These are phyloP conservation scores for Nephelium lappaceum DNA, from an alignment of 345 rosid genomes.

Conservation along the genomic window DNA sequence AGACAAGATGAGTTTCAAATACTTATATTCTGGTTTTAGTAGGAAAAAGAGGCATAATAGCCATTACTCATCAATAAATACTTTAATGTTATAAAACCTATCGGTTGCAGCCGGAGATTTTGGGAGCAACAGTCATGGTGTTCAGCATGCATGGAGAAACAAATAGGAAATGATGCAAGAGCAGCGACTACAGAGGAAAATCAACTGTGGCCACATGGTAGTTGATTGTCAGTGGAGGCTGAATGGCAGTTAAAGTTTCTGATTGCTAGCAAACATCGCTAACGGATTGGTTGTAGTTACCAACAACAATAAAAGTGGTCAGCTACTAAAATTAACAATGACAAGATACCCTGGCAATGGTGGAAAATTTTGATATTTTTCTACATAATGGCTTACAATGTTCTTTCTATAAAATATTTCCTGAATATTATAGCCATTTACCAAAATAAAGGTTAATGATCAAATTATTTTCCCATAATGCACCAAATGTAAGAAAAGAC, in stretches of 20 bases:
- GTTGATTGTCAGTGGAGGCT: background rate
- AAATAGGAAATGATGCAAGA: background rate
- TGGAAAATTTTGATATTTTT: background rate
- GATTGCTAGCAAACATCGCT: background rate
- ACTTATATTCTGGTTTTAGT: background rate
- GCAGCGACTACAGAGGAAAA: background rate
- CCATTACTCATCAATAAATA: background rate
- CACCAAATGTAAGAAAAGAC: background rate
- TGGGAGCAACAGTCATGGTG: background rate
- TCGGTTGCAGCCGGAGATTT: background rate
- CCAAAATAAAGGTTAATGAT: background rate
- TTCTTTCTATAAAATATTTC: background rate
- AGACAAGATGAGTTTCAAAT: background rate
- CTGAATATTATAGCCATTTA: background rate
- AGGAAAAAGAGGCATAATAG: background rate
- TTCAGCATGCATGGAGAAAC: background rate
- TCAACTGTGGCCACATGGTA: background rate
- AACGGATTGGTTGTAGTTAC: background rate
- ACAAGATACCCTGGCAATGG: background rate
- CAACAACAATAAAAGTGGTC: background rate
- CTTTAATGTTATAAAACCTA: background rate
- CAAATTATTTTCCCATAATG: background rate
- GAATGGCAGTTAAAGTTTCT: background rate
- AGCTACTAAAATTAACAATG: background rate
- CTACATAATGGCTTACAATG: background rate